Base-by-base conservation (phyloP, 176 grass and related monocot species). In the Avena atlantica region DNA sequence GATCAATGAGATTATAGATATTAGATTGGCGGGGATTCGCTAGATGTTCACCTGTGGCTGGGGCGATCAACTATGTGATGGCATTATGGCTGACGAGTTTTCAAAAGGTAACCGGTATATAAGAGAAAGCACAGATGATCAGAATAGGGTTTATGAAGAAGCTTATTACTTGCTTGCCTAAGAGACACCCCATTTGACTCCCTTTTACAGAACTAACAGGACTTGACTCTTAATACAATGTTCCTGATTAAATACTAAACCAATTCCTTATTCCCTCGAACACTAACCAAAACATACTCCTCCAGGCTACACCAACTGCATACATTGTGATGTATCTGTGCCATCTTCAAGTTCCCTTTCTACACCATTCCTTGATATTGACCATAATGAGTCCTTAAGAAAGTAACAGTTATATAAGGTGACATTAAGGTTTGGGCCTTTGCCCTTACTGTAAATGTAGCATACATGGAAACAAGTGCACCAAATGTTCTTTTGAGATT, bases 401-500 rank as follows among this genome's bases (percentile, higher is more conserved):
- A 75, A 75, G 47, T 27, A 52, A 75, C 13, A 75, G 48, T 25
- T 52, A 75, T 51, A 51, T 14, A 52, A 52, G 37, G 40, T 12
- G 13, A 47, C 78, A 61, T 48, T 27, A 68, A 50, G 4, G 34
- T 48, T 69, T n/a, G 11, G 31, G 34, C 12, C 19, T 29, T 76
- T 47, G 15, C 58, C 27, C 29, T 72, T 84, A 36, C 27, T 70
- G 27, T 25, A 76, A 88, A 83, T 58, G 34, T 75, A 19, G 16
- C 19, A 34, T 45, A 2, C 19, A 11, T 58, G 56, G 36, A 72
- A 44, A 23, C 16, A 81, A 81, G 5, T 74, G 45, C 61, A 60
- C 23, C 13, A 47, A 40, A 45, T 83, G 72, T 21, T 42, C 58
- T 67, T 82, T 80, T 82, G 27, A 34, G 21, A 67, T 9, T 84